Evolutionary conservation across 208 protist genomes (phyloP), one percentile per base, ranked within the genome.

Genomic region (Trypanosoma scelopori): DNA sequence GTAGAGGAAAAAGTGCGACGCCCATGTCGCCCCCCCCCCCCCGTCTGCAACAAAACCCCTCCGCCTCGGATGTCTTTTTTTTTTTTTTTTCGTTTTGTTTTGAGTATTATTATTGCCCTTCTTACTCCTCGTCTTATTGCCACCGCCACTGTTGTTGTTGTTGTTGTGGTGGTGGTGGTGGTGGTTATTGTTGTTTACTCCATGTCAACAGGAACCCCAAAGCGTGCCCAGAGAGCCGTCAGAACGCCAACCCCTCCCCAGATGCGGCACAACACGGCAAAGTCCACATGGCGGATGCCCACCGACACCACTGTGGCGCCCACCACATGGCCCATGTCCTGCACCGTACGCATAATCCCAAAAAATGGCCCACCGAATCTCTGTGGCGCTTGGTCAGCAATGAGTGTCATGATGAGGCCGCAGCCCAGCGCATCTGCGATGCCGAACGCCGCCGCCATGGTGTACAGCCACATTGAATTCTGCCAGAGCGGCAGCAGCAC

Each of bases 341-440:
- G 75, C 47, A 95, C 59, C 12, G 77, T 93, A 13, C 84, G 82
- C 79, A 96, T 89, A 53, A 96, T 84, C 43, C 85, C 90, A 65
- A 93, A 92, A 63, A 93, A 96, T 9, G 69, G 77, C 0, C 79
- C 85, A 35, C 76, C 80, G 59, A 84, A 79, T 5, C 60, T 43
- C 37, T 71, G 57, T 23, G 87, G 84, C 3, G 83, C 84, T 11
- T 77, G 65, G 62, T 93, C 87, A 0, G 87, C 85, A 13, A 80
- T 85, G 49, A 93, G 74, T 20, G 85, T 93, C 83, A 96, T 88
- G 45, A 92, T 22, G 12, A 96, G 69, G 5, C 85, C 90, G 59
- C 82, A 93, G n/a, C 90, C 81, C 4, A 96, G 77, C 1, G 86
- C 76, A 65, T 93, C 87, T 0, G 77, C 82, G 1, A 89, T 50